These are phyloP conservation scores for Cucurbita pepo DNA, from an alignment of 306 rosid species.

Conservation along the genomic window DNA sequence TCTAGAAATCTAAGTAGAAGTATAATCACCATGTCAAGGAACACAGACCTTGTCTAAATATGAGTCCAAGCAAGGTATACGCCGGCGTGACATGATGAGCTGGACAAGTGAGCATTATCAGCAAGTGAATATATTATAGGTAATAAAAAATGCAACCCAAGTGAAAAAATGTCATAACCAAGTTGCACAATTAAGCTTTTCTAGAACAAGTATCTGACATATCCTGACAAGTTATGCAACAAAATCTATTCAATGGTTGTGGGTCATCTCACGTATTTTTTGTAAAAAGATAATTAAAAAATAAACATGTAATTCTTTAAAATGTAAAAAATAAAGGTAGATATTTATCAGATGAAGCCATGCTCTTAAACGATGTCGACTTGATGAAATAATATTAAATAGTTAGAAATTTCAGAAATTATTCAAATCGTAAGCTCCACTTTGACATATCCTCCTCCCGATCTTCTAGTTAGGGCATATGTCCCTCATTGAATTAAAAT, in stretches of 20 bases:
- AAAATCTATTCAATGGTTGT: neutral
- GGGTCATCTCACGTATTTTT: neutral
- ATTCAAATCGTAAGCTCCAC: neutral
- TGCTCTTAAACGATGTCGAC: neutral
- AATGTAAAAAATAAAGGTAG: neutral
- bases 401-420: neutral
- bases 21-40: neutral
- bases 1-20: neutral
- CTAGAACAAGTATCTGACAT: neutral
- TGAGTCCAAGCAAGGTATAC: slow-evolving; percentile 95
- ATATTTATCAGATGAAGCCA: neutral
- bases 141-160: neutral
- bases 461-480: neutral
- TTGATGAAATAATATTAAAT: neutral
- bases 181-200: neutral
- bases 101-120: slow-evolving; percentile 24
- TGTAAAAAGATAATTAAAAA: neutral
- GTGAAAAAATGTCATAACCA: neutral
- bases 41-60: slow-evolving; percentile 73
- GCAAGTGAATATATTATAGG: neutral
- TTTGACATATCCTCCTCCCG: neutral
- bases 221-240: neutral
- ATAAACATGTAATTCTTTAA: neutral
- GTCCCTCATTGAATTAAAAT: neutral
- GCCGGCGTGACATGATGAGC: slow-evolving; percentile 88